Conservation (phyloP, 2,329 filamentous ascomycete genomes). For the Graphiopsis chlorocephala region DNA sequence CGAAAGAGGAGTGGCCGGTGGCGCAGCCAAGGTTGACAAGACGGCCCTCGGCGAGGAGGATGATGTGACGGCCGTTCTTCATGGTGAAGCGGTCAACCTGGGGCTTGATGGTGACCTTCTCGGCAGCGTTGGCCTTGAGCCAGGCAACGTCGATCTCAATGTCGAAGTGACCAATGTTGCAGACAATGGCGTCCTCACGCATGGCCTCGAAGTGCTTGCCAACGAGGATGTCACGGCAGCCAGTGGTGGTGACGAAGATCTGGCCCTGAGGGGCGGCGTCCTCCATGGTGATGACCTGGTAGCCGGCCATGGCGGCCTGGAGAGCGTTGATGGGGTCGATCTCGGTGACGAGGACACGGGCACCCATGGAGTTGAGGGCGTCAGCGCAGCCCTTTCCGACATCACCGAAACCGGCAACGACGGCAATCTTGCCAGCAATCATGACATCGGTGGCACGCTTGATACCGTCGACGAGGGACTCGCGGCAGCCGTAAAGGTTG, state of each 20-base stretch:
- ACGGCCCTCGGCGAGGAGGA: constrained; percentile 96
- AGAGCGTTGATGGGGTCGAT: constrained; percentile 99
- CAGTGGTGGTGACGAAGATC: constrained; percentile 99
- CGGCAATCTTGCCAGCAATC: constrained; percentile 98
- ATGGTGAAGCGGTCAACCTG: constrained; percentile 98
- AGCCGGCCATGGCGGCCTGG: constrained; percentile 95
- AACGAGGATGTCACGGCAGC: constrained; percentile 95
- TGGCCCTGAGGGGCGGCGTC: constrained; percentile 85
- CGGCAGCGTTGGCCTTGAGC: constrained; percentile 95
- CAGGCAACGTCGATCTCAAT: constrained; percentile 99
- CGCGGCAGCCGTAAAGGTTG: constrained; percentile 99
- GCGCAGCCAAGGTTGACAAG: constrained; percentile 99
- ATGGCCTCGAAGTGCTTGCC: constrained; percentile 91
- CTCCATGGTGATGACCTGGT: constrained; percentile 97
- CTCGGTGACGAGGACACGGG: constrained; percentile 93
- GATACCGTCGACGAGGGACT: constrained; percentile 98
- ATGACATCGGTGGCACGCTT: constrained; percentile 99
- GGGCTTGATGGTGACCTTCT: constrained; percentile 98
- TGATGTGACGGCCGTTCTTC: constrained; percentile 91
- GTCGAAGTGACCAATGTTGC: constrained; percentile 99
- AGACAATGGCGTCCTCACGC: constrained; percentile 97
- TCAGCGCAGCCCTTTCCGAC: constrained; percentile 98
- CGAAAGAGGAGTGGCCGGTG: constrained; percentile 98
- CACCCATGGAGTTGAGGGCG: constrained; percentile 95
- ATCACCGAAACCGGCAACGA: constrained; percentile 97